Conservation (phyloP, 73 alveolate genomes). For the Symbiodinium natans region DNA sequence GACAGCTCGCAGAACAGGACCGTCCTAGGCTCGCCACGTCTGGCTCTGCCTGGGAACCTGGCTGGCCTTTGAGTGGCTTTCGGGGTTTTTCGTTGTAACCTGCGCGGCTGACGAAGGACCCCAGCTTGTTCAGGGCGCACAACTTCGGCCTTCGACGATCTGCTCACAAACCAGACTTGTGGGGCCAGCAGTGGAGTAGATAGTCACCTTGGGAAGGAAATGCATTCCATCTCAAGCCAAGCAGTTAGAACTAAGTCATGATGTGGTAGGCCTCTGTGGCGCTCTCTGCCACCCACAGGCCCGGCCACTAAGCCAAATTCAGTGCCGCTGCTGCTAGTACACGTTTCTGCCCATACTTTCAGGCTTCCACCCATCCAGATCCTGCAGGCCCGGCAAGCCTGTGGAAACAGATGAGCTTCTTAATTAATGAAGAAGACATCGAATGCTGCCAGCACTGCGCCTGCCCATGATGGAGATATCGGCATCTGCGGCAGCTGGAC, state of each 20-base stretch:
- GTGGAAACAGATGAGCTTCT: neutral
- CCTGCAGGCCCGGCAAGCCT: neutral
- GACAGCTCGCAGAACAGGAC: neutral
- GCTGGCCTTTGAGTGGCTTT: slow-evolving; percentile 56
- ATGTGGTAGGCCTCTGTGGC: too few relatives aligned
- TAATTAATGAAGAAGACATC: too few relatives aligned
- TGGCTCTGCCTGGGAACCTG: neutral
- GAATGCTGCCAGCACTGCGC: neutral
- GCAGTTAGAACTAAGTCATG: too few relatives aligned
- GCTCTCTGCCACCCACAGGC: too few relatives aligned
- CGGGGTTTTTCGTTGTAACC: slow-evolving; percentile 79
- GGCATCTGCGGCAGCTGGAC: neutral
- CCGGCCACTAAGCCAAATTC: too few relatives aligned
- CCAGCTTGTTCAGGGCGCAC: neutral
- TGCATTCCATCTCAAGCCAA: neutral
- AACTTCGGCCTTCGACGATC: slow-evolving; percentile 25
- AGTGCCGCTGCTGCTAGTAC: too few relatives aligned
- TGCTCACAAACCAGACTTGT: slow-evolving; percentile 39
- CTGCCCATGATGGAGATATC: slow-evolving; percentile 17
- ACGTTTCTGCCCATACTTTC: too few relatives aligned
- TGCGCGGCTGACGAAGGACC: neutral
- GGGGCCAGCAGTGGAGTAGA: slow-evolving; percentile 17
- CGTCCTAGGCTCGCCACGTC: too few relatives aligned
- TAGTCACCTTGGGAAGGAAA: neutral
- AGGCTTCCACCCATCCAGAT: slow-evolving; percentile 5